phyloP scores from a whole-genome alignment of 805 yeast species.

The Schwanniomyces polymorphus region DNA sequence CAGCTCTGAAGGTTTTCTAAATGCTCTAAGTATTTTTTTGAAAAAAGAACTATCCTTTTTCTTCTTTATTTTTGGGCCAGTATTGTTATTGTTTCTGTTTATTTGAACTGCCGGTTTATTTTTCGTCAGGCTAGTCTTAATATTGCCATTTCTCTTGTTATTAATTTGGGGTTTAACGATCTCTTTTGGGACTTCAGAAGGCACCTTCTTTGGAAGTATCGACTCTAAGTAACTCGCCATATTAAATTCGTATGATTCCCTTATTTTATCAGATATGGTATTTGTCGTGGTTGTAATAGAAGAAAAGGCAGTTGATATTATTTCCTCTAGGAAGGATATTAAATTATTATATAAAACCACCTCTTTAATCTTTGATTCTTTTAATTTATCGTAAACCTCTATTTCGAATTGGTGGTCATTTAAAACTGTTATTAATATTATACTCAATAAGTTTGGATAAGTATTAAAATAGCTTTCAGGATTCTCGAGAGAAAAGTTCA shows the following conservation, averaged over 20 bases:
- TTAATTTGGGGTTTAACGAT: background rate
- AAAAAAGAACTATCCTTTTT: constrained; percentile 2
- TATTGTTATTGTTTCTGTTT: background rate
- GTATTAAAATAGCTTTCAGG: constrained; percentile 28
- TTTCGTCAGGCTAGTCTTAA: background rate
- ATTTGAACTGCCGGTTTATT: background rate
- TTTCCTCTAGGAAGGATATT: constrained; percentile 18
- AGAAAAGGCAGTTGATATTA: constrained; percentile 9
- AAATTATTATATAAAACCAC: constrained; percentile 20
- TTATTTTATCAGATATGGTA: background rate
- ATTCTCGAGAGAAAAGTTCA: constrained; percentile 53
- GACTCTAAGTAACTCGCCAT: background rate
- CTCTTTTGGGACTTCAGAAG: background rate
- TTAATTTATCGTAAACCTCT: constrained; percentile 14
- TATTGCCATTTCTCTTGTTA: background rate
- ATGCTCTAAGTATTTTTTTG: background rate
- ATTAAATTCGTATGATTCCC: background rate
- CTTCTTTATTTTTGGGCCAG: background rate
- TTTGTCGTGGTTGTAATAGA: background rate
- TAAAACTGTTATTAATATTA: constrained; percentile 46
- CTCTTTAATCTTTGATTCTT: constrained; percentile 17
- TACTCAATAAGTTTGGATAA: constrained; percentile 41
- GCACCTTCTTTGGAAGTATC: background rate
- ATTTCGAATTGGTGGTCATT: constrained; percentile 24
- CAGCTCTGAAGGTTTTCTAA: background rate